phyloP scores from a whole-genome alignment of 2,329 filamentous ascomycete species.

The Aspergillus aculeatus region DNA sequence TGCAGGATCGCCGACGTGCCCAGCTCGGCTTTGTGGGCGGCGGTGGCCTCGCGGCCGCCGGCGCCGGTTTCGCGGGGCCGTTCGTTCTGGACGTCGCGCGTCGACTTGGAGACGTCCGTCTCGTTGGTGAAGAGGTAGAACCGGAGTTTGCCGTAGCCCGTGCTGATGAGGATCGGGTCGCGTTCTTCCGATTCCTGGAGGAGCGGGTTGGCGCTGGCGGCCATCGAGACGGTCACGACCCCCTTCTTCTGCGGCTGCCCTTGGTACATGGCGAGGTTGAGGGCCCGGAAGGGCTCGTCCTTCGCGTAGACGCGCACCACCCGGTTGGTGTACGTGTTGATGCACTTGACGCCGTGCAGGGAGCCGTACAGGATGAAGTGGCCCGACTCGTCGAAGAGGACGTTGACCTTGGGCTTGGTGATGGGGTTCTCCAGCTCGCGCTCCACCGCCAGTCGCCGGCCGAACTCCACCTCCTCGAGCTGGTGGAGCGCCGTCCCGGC shows the following conservation, averaged over 20 bases:
- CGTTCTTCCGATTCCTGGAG: conserved; percentile 86
- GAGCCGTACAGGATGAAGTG: conserved; percentile 95
- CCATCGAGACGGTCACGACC: conserved; percentile 93
- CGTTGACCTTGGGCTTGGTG: conserved; percentile 70
- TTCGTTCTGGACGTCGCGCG: conserved; percentile 92
- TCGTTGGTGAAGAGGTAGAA: conserved; percentile 99
- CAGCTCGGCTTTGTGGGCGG: conserved; percentile 63
- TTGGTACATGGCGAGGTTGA: conserved; percentile 87
- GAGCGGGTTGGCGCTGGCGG: conserved; percentile 87
- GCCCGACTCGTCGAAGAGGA: conserved; percentile 93
- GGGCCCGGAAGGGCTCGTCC: conserved; percentile 80
- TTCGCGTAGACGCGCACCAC: conserved; percentile 87
- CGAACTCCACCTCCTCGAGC: conserved; percentile 88
- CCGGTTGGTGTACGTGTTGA: conserved; percentile 93
- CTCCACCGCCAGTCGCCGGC: conserved; percentile 80
- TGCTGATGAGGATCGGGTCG: conserved; percentile 84
- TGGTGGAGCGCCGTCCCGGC: conserved; percentile 79
- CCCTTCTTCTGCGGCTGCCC: conserved; percentile 93
- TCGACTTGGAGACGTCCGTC: conserved; percentile 74
- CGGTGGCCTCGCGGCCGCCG: conserved; percentile 45
- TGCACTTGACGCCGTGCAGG: conserved; percentile 85
- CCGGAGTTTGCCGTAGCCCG: conserved; percentile 79
- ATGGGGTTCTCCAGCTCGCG: conserved; percentile 74
- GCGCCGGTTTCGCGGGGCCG: conserved; percentile 67
- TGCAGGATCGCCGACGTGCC: conserved; percentile 82